phyloP scores from a whole-genome alignment of 495 filamentous ascomycete genomes.

The Neurospora sp. region DNA sequence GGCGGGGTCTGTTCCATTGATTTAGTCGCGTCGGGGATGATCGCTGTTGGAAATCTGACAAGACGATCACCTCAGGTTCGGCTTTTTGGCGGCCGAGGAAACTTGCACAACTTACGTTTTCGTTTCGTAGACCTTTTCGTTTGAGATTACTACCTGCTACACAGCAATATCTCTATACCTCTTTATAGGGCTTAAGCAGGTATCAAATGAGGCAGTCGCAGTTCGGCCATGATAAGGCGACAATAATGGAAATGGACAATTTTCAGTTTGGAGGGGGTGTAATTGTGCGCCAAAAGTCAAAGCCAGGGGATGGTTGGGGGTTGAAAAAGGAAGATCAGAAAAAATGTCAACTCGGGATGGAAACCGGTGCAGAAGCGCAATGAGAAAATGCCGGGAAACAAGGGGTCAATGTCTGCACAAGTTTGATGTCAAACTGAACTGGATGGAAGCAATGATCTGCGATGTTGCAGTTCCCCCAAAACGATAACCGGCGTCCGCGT shows the following conservation, averaged over 20 bases:
- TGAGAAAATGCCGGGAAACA: neutral
- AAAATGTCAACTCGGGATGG: neutral
- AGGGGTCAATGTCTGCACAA: neutral
- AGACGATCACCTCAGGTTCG: neutral
- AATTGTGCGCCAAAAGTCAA: neutral
- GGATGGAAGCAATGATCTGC: neutral
- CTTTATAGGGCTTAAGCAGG: neutral
- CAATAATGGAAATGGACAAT: neutral
- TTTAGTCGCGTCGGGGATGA: neutral
- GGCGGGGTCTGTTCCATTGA: neutral
- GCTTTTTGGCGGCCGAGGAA: neutral
- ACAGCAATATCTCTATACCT: neutral
- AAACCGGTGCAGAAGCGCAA: neutral
- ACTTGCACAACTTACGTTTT: neutral
- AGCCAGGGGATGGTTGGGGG: neutral
- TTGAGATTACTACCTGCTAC: neutral
- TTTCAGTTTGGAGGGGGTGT: neutral
- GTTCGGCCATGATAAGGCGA: neutral
- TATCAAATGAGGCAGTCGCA: neutral
- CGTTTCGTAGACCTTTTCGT: neutral
- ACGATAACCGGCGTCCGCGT: neutral
- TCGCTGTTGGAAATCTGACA: neutral
- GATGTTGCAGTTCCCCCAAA: neutral
- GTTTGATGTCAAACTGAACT: neutral
- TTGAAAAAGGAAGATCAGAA: neutral